Evolutionary conservation across 305 asterid species (phyloP), one percentile per base, ranked within the genome.

Genomic region (Fraxinus floribunda): DNA sequence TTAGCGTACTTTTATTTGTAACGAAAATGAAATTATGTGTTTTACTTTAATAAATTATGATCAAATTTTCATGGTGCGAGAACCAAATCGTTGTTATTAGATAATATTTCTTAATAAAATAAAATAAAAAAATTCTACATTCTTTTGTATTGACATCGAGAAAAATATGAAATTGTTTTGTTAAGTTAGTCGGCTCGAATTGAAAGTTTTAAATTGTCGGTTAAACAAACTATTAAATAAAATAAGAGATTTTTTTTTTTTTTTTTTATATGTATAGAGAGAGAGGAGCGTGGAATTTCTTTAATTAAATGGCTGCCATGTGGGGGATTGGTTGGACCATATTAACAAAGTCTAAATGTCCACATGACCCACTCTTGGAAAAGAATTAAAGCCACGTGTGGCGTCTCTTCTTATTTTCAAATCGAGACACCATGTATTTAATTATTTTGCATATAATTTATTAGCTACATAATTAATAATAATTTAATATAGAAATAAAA

Each of bases 311-410:
- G 64, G 22, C 64, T 52, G 68, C 76, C 84, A 79, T 39, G 89
- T 85, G 86, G 90, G 85, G 73, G 3, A 85, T 77, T 70, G 76
- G 15, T 86, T 86, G 85, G 90, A 82, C 24, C 24, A 22, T 22
- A 22, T 22, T 22, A 22, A 22, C 8, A 75, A 82, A 70, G 20
- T 83, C 81, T 75, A 77, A 72, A 10, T 78, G 77, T 76, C 86
- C 89, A 84, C 88, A 60, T 84, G 89, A 11, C 68, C 38, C 39
- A 0, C 39, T 2, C 8, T 66, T 20, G 30, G 46, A 74, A 75
- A 29, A 29, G 32, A 29, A 29, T 29, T 35, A 35, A 79, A 79
- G 66, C 71, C 84, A 88, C 87, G 88, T 79, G 88, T 80, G 83
- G 75, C 55, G 35, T 71, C 72, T 30, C 52, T 44, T 41, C 4